phyloP scores from a whole-genome alignment of 768 basidiomycete genomes.

The Cystoderma amianthinum region DNA sequence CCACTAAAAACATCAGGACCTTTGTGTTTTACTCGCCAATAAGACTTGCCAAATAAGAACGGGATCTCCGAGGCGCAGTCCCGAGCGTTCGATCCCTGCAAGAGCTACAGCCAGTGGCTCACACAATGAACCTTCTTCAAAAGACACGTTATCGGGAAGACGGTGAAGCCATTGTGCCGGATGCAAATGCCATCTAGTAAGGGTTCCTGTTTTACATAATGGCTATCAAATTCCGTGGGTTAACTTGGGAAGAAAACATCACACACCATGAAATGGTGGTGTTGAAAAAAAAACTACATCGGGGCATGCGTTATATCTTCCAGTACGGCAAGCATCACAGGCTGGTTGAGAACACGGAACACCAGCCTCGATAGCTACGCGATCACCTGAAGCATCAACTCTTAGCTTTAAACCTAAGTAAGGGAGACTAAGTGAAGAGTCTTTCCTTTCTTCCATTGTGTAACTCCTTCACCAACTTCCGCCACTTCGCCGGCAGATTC shows the following conservation, averaged over 20 bases:
- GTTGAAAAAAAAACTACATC: slow-evolving; percentile 64
- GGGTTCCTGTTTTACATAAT: slow-evolving; percentile 44
- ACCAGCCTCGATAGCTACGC: slow-evolving; percentile 66
- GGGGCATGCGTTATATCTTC: slow-evolving; percentile 58
- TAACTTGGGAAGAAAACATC: background rate
- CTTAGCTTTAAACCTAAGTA: background rate
- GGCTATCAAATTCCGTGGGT: slow-evolving; percentile 4
- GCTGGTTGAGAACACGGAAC: slow-evolving; percentile 58
- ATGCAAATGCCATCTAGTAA: slow-evolving; percentile 61
- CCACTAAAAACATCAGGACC: slow-evolving; percentile 43
- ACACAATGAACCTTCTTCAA: slow-evolving; percentile 63
- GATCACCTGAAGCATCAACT: slow-evolving; percentile 53
- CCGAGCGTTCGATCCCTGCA: slow-evolving; percentile 60
- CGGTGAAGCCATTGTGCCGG: slow-evolving; percentile 65
- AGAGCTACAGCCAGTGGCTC: slow-evolving; percentile 64
- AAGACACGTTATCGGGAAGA: slow-evolving; percentile 53
- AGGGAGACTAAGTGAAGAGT: too few relatives aligned
- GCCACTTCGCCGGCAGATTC: slow-evolving; percentile 65
- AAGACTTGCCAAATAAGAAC: slow-evolving; percentile 47
- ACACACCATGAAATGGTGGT: slow-evolving; percentile 56
- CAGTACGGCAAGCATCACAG: slow-evolving; percentile 57
- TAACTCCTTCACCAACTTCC: slow-evolving; percentile 60
- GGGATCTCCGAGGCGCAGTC: slow-evolving; percentile 59
- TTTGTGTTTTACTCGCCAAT: background rate
- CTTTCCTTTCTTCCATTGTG: slow-evolving; percentile 55